Conservation (phyloP, 495 filamentous ascomycete genomes). For the Halenospora varia region DNA sequence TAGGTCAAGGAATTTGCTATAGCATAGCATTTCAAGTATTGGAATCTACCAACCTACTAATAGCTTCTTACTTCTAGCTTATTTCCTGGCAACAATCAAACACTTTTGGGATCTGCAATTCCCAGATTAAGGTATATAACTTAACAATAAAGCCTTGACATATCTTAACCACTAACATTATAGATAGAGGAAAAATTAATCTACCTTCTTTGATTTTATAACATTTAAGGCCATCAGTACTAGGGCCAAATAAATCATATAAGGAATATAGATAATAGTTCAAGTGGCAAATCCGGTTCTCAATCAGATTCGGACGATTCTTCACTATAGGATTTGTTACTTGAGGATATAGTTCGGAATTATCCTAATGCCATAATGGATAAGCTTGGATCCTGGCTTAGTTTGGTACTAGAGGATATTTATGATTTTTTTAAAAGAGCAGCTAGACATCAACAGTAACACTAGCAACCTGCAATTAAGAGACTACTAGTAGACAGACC, state of each 20-base stretch:
- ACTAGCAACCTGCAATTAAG: neutral
- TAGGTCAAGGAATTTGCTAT: neutral
- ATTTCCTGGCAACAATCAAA: neutral
- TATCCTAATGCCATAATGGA: neutral
- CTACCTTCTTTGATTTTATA: constrained; percentile 1
- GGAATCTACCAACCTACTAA: neutral
- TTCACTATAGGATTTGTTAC: neutral
- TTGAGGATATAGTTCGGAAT: neutral
- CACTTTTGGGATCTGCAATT: constrained; percentile 1
- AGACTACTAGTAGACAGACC: neutral
- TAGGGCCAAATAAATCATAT: neutral
- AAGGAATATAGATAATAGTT: neutral
- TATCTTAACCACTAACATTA: neutral
- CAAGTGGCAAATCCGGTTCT: neutral
- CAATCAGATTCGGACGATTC: neutral
- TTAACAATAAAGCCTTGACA: neutral
- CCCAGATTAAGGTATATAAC: neutral
- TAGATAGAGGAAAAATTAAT: constrained; percentile 1
- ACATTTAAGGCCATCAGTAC: neutral
- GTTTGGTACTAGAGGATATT: neutral
- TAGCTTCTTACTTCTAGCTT: neutral
- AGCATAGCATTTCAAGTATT: neutral
- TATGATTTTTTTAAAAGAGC: neutral
- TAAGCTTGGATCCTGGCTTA: neutral
- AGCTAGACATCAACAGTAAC: neutral